Base-by-base conservation (phyloP, 2,329 filamentous ascomycete genomes). In the Apiospora koreana region DNA sequence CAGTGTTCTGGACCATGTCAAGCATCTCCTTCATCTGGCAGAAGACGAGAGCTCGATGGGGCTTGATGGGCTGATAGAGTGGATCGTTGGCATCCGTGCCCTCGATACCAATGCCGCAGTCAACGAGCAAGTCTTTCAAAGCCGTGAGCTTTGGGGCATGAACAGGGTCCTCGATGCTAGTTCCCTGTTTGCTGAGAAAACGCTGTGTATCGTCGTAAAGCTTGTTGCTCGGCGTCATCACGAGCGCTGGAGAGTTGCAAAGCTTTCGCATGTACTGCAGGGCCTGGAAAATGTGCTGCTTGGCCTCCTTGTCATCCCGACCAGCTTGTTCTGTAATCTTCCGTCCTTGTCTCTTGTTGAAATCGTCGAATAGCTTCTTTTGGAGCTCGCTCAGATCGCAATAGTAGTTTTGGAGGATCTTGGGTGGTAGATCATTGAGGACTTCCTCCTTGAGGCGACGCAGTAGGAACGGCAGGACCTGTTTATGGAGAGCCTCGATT, bases 11-110 rank as follows among this genome's bases (percentile, higher is more conserved):
- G 2, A 99, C 97, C 89, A 99, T 98, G 81, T 99, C 96, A 31
- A 99, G 87, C 97, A 99, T 99, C 81, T 99, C 96, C 83, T 99
- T 99, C 94, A 99, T 98, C 80, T 99, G 96, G 77, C 96, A 99
- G 86, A 99, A 99, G 75, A 99, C 93, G 38, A 99, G 89, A 0
- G 96, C 97, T 62, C 96, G 93, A 79, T 99, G 96, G 41, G 95
- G 96, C 72, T 96, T 97, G 80, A 99, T 97, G 50, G 95, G 97
- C 80, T 94, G 88, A 77, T 90, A 90, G 21, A 90, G 83, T 2
- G 88, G 88, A 71, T 90, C 88, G 68, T 84, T 88, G 1, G 83
- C 81, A 68, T 89, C 87, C n/a, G 83, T 83, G 21, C 89, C 88
- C 72, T 94, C 91, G 48, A 92, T 88, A 42, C 96, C 96, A 77